These are phyloP conservation scores for Pholiota molesta DNA, from an alignment of 768 basidiomycete species.

Conservation along the genomic window DNA sequence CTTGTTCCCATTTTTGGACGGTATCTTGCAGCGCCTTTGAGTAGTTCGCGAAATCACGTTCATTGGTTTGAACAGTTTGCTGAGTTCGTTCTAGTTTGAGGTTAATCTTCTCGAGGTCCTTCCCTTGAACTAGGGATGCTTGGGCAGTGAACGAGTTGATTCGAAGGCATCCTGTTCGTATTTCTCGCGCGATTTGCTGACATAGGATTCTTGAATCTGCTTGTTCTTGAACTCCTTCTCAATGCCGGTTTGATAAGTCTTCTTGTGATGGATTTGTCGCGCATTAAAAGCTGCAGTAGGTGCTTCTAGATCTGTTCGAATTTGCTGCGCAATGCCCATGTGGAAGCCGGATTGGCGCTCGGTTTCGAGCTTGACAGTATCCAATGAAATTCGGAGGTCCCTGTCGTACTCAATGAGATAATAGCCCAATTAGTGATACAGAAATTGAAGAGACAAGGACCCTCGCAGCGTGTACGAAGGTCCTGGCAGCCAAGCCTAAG, in stretches of 20 bases:
- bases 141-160: slow-evolving; percentile 96
- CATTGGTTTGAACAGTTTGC: slow-evolving; percentile 88
- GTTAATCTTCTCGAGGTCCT: slow-evolving; percentile 89
- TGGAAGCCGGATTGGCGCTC: slow-evolving; percentile 81
- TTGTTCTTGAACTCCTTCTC: slow-evolving; percentile 93
- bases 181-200: slow-evolving; percentile 88
- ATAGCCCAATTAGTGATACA: slow-evolving; percentile 2
- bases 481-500: neutral
- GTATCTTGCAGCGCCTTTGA: slow-evolving; percentile 80
- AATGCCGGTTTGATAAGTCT: slow-evolving; percentile 69
- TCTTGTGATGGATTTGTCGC: slow-evolving; percentile 74
- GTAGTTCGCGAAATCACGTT: slow-evolving; percentile 91
- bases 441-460: neutral
- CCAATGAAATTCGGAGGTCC: slow-evolving; percentile 79
- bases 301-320: slow-evolving; percentile 76
- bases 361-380: slow-evolving; percentile 81
- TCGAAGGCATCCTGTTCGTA: slow-evolving; percentile 88
- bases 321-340: slow-evolving; percentile 69
- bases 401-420: slow-evolving; percentile 43
- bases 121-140: slow-evolving; percentile 87
- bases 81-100: slow-evolving; percentile 89
- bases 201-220: slow-evolving; percentile 83
- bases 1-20: slow-evolving; percentile 82
- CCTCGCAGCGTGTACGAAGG: neutral
- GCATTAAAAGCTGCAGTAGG: slow-evolving; percentile 60